phyloP scores from a whole-genome alignment of 768 basidiomycete species.

The Mrakia frigida region DNA sequence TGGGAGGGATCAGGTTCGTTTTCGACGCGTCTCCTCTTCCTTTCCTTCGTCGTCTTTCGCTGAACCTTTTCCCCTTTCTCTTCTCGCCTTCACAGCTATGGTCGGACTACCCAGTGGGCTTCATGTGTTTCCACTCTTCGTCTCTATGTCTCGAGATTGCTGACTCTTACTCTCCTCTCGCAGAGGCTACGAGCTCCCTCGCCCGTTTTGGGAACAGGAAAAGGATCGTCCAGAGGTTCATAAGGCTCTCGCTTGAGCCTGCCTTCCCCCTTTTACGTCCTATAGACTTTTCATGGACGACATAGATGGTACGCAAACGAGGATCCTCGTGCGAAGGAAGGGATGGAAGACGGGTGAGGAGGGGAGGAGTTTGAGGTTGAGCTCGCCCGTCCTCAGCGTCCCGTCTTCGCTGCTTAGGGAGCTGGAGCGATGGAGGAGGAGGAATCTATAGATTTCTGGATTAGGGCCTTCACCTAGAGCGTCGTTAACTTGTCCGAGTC shows the following conservation, averaged over 20 bases:
- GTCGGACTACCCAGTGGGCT: conserved; percentile 37
- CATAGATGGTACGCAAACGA: not conserved
- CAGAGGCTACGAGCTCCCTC: conserved; percentile 43
- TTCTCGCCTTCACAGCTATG: conserved; percentile 31
- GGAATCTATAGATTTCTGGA: too few species aligned
- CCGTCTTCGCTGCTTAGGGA: too few species aligned
- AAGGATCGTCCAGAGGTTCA: conserved; percentile 42
- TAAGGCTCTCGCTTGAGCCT: conserved; percentile 28
- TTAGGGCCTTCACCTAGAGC: too few species aligned
- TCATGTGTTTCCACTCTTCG: not conserved
- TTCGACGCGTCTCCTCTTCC: not conserved
- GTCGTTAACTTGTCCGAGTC: too few species aligned
- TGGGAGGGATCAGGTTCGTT: conserved; percentile 51
- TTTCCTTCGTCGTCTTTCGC: conserved; percentile 52
- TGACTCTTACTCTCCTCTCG: not conserved
- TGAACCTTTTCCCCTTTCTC: conserved; percentile 37
- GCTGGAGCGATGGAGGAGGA: too few species aligned
- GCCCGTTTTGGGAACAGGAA: conserved; percentile 47
- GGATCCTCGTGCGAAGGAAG: too few species aligned
- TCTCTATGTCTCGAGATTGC: not conserved
- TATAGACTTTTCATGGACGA: too few species aligned
- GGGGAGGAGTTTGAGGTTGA: too few species aligned
- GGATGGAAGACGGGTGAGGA: too few species aligned
- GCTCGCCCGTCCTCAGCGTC: too few species aligned
- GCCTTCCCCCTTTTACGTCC: not conserved